Conservation (phyloP, 345 rosid genomes). For the Leavenworthia alabamica region DNA sequence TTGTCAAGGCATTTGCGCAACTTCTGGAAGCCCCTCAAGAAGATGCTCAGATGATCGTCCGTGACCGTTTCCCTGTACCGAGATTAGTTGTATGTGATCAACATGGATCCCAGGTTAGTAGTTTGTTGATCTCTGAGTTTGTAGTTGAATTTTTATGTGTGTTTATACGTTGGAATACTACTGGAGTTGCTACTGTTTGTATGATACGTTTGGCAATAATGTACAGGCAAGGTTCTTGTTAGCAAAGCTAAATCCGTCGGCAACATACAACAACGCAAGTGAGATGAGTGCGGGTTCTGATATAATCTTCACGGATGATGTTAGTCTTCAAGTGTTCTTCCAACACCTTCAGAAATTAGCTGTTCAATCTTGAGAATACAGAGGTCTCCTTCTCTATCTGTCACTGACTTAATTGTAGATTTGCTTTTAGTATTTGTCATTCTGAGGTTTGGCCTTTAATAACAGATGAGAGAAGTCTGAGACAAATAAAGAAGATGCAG, state of each 20-base stretch:
- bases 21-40: slow-evolving; percentile 81
- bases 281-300: slow-evolving; percentile 83
- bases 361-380: slow-evolving; percentile 69
- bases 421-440: background rate
- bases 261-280: slow-evolving; percentile 69
- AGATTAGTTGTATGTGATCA: slow-evolving; percentile 96
- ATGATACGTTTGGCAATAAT: slow-evolving; percentile 1
- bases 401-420: background rate
- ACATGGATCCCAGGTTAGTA: slow-evolving; percentile 98
- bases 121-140: slow-evolving; percentile 3
- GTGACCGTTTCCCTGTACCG: slow-evolving; percentile 92
- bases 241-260: slow-evolving; percentile 93
- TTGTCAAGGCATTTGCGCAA: slow-evolving; percentile 48
- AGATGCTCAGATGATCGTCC: slow-evolving; percentile 67
- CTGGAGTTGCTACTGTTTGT: background rate
- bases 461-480: slow-evolving; percentile 1
- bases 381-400: background rate
- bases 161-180: too few species aligned
- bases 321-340: slow-evolving; percentile 88
- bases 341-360: slow-evolving; percentile 98
- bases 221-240: slow-evolving; percentile 87
- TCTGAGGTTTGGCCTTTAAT: background rate
- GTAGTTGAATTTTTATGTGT: too few species aligned
- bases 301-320: slow-evolving; percentile 90
- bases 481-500: slow-evolving; percentile 25